Conservation (phyloP, 2,329 filamentous ascomycete species). For the Neurospora crassa region DNA sequence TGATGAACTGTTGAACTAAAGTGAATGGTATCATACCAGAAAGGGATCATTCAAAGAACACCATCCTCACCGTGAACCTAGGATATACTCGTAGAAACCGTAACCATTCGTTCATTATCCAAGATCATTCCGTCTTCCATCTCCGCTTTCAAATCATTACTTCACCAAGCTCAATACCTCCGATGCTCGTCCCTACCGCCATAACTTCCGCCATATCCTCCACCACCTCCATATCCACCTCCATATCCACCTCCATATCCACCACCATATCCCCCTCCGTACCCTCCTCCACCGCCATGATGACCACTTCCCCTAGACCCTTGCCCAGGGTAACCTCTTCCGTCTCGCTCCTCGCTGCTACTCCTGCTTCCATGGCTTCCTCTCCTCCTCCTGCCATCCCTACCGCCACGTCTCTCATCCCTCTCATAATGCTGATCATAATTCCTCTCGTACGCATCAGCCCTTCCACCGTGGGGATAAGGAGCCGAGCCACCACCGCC, state of each 20-base stretch:
- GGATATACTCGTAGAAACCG: not conserved
- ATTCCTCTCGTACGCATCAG: not conserved
- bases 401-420: not conserved
- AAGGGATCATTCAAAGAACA: not conserved
- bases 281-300: not conserved
- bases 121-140: not conserved
- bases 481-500: not conserved
- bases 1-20: not conserved
- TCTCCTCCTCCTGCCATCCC: not conserved
- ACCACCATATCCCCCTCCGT: not conserved
- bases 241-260: not conserved
- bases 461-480: not conserved
- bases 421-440: not conserved
- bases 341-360: not conserved
- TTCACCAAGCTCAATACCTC: not conserved
- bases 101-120: not conserved
- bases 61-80: not conserved
- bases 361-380: not conserved
- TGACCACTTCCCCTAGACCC: not conserved
- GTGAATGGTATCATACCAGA: not conserved
- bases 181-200: not conserved
- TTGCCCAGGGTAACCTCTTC: not conserved
- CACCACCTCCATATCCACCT: not conserved
- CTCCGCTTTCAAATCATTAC: too few species aligned
- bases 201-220: not conserved